Evolutionary conservation across 2,329 filamentous ascomycete species (phyloP), one percentile per base, ranked within the genome.

Genomic region (Sporothrix mexicana): DNA sequence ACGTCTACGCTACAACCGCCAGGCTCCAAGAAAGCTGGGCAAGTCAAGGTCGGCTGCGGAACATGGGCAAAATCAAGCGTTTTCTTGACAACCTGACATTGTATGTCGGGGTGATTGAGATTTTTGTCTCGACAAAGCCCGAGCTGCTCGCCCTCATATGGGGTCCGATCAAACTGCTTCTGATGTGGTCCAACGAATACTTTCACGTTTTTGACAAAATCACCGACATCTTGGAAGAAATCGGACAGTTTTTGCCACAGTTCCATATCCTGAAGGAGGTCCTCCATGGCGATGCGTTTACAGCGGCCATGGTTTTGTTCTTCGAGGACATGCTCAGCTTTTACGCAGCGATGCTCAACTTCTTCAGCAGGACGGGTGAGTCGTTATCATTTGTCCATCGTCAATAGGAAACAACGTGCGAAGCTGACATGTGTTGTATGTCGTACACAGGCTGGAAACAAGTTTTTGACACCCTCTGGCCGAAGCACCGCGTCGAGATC

Each of bases 161-260:
- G 61, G 61, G 61, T 36, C 61, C 61, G n/a, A 23, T 66, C 61
- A 66, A 66, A 41, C 25, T 66, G 15, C 41, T 43, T 23, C 36
- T 66, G 15, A 23, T 23, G 36, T 41, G 13, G 61, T 17, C 61
- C 25, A 45, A n/a, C n/a, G n/a, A 66, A 6, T 45, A 43, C 41
- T 41, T 13, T 13, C 4, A 23, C 1, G n/a, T 66, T 8, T 66
- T 66, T 47, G 61, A 66, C 36, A 45, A 17, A 36, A 43, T 66
- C 10, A 45, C 36, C 12, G 61, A 66, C 10, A 45, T 23, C 61
- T 9, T 66, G 61, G 61, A 45, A n/a, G n/a, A 41, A 41, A 45
- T 66, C 30, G 61, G 61, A 36, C 13, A 43, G 1, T 23, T 47
- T 12, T 43, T 66, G 30, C 61, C 61, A 45, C 61, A 66, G 36